These are phyloP conservation scores for Bryoglossum gracile DNA, from an alignment of 495 filamentous ascomycete genomes.

Conservation along the genomic window DNA sequence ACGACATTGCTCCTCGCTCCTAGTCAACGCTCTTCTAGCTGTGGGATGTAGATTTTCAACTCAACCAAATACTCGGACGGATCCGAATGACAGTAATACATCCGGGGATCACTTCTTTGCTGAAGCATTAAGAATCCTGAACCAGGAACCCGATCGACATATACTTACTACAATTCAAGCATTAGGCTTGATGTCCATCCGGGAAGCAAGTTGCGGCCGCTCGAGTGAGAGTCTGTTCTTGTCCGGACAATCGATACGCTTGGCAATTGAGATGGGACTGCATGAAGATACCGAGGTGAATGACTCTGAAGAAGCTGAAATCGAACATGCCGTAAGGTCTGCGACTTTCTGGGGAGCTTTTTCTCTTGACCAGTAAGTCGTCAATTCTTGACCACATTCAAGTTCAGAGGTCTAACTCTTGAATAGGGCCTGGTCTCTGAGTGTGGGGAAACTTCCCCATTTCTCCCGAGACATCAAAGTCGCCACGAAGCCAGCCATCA, in stretches of 20 bases:
- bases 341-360: constrained; percentile 71
- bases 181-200: constrained; percentile 64
- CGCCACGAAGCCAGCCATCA: constrained; percentile 48
- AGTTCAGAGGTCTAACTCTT: constrained; percentile 19
- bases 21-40: constrained; percentile 70
- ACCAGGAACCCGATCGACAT: constrained; percentile 48
- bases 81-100: constrained; percentile 61
- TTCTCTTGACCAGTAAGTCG: constrained; percentile 59
- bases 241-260: constrained; percentile 55
- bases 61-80: constrained; percentile 51
- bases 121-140: constrained; percentile 53
- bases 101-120: constrained; percentile 69
- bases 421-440: constrained; percentile 54
- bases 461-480: constrained; percentile 50
- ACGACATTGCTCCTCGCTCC: constrained; percentile 62
- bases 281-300: constrained; percentile 35
- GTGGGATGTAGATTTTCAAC: constrained; percentile 68
- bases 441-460: constrained; percentile 55
- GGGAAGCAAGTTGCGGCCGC: constrained; percentile 54
- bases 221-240: constrained; percentile 63
- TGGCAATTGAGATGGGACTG: constrained; percentile 60
- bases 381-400: constrained; percentile 43
- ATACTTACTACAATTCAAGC: constrained; percentile 73
- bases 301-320: constrained; percentile 41
- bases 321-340: constrained; percentile 52